These are phyloP conservation scores for Ulota crispa DNA, from an alignment of 225 moss, liverwort and hornwort species.

Conservation along the genomic window DNA sequence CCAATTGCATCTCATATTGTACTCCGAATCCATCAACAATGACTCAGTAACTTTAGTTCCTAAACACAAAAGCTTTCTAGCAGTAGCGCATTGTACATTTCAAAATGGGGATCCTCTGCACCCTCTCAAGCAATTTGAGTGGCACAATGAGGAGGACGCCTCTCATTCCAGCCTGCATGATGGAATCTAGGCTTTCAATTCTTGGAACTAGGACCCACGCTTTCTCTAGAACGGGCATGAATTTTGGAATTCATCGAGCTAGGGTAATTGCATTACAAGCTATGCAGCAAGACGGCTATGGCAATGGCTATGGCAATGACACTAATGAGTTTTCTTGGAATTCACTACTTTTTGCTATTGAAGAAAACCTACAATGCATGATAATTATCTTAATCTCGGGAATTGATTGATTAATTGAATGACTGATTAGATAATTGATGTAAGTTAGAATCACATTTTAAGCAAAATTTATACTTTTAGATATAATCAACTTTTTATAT, in stretches of 20 bases:
- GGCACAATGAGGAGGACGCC: background rate
- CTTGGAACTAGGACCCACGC: background rate
- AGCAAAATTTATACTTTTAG: background rate
- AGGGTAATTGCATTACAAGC: slow-evolving; percentile 22
- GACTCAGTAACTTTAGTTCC: background rate
- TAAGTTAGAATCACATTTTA: background rate
- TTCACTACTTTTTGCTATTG: slow-evolving; percentile 50
- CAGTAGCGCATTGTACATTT: background rate
- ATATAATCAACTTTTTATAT: background rate
- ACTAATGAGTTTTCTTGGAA: slow-evolving; percentile 22
- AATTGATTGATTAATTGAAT: no score
- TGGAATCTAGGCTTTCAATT: slow-evolving; percentile 5
- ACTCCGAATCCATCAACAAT: background rate
- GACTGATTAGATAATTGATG: background rate
- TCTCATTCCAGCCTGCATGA: background rate
- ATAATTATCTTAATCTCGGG: slow-evolving; percentile 15
- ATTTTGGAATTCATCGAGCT: slow-evolving; percentile 12
- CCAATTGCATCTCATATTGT: background rate
- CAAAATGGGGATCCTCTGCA: slow-evolving; percentile 12
- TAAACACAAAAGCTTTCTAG: background rate
- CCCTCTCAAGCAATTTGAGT: background rate
- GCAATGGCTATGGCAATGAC: slow-evolving; percentile 35
- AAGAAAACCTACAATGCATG: slow-evolving; percentile 56
- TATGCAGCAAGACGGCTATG: slow-evolving; percentile 31
- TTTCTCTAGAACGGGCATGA: background rate